Evolutionary conservation across 192 early-diverging fungal species (phyloP), one percentile per base, ranked within the genome.

Genomic region (Allomyces javanicus): DNA sequence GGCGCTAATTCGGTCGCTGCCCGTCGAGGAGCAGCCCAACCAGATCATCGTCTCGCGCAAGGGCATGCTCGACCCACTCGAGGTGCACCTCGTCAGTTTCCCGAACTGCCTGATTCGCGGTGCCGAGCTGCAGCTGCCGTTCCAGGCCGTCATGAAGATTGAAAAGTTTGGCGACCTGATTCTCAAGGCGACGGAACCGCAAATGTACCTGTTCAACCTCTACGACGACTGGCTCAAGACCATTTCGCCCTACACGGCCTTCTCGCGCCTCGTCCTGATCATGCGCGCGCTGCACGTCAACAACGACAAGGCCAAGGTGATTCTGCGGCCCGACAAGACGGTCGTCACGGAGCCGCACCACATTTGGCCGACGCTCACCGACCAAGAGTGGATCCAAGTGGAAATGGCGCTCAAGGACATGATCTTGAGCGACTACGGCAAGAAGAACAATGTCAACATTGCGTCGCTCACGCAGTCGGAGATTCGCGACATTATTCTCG

Each of bases 101-200:
- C 94, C 94, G 66, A 99, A 99, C 76, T 96, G 95, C 79, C 91
- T 96, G 11, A 99, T 99, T 78, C 95, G 95, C 72, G 94, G 94
- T 22, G 88, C 86, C 62, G 96, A 99, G 74, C 80, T 99, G 68
- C 96, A 97, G 79, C 77, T 99, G 19, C 96, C 96, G 24, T 94
- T 99, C 85, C 92, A 96, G 74, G 93, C 96, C 5, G 90, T 90
- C 74, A 80, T 99, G 64, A 94, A 96, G 86, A 81, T 97, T 62
- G 96, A 99, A 70, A 97, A 99, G 80, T 93, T 99, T 70, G 96
- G 93, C 61, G 94, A 97, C 74, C 80, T 97, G 81, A 97, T 99
- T 74, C 78, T 97, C 26, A 94, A 91, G 81, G 96, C 96, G 10
- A 97, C 89, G 17, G 94, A 99, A 76, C 96, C 96, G 50, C 90